Base-by-base conservation (phyloP, 2,329 filamentous ascomycete species). In the Eutypella sp. region DNA sequence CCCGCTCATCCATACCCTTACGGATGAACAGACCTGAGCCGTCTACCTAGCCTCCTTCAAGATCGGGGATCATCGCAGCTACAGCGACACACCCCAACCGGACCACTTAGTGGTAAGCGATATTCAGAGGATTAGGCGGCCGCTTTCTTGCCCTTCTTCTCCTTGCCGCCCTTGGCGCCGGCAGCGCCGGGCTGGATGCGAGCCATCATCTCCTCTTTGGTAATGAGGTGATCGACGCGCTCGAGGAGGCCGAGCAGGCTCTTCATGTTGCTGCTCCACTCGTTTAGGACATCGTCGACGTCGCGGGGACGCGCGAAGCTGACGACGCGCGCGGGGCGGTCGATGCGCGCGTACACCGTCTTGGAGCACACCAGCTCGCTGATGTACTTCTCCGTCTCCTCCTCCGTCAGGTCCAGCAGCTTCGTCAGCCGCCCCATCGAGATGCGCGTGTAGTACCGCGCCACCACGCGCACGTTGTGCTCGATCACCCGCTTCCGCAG, bases 121-220 rank as follows among this genome's bases (percentile, higher is more conserved):
- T n/a, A n/a, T n/a, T n/a, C n/a, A n/a, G n/a, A n/a, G n/a, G n/a
- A n/a, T n/a, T n/a, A n/a, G n/a, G 46, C 61, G 27, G 59, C 57
- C 57, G 59, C 62, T 55, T 65, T 63, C 57, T 62, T 64, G 19
- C 55, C 55, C 57, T 65, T 65, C 53, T 67, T 66, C 43, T 65
- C 68, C 57, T 70, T 68, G 15, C 56, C 55, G 16, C 61, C 61
- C 60, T 72, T 68, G 29, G 69, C 71, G 13, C 29, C 29, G 13
- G 11, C 29, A 33, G 29, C 6, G 6, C 65, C 75, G 5, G 89
- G 89, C 67, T 93, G 85, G 60, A 99, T 97, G 48, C 91, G 81
- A 34, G 93, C 93, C 93, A 99, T 99, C 93, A 99, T 99, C 77
- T 99, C 93, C 72, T 99, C 93, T 78, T 97, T 97, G 45, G 95